Evolutionary conservation across 1,139 yeast genomes (phyloP), one percentile per base, ranked within the genome.

Genomic region (Candida sanyaensis): DNA sequence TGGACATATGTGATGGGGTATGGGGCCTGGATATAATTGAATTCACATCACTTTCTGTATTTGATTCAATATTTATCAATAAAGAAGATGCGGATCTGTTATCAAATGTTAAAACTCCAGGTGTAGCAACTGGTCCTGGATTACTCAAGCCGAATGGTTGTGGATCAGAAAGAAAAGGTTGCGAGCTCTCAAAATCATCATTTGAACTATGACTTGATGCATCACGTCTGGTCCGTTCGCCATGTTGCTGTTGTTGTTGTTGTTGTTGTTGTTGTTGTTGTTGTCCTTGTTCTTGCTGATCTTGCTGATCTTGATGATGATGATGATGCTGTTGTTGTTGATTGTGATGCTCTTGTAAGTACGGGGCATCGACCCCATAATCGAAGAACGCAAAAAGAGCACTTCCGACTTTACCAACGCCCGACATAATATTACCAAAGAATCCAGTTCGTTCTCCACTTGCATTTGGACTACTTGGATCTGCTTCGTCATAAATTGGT

Each of bases 371-470:
- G 3, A 69, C 66, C 1, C 77, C 75, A 52, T 73, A 75, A 54
- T 74, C 78, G 50, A 75, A 75, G 51, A 75, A 74, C 21, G 75
- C 71, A 51, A 65, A 69, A 21, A 74, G 48, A 0, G 78, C 78
- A 41, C 59, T 56, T 4, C 68, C 67, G 12, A 72, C 49, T 21
- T 36, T 48, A 3, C 39, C 41, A 4, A 63, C 23, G 3, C 54
- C 50, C 1, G 54, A 44, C 5, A 59, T 58, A 0, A 62, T 37
- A 1, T 58, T 49, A 13, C 52, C 50, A 6, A 65, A 31, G 5
- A 63, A 27, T 4, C 67, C 61, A 2, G 42, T 46, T 8, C 48
- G 50, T 13, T 57, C 45, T 8, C 41, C 43, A 8, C 47, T 46
- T 29, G 51, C 43, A 4, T 45, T 46, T 1, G 63, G 59, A 41